A percentile compares a stretch with the other conserved stretches of the same genome.
These are phyloP conservation scores for Malania oleifera DNA, from an alignment of 164 flowering plant species.

Conservation along the genomic window DNA sequence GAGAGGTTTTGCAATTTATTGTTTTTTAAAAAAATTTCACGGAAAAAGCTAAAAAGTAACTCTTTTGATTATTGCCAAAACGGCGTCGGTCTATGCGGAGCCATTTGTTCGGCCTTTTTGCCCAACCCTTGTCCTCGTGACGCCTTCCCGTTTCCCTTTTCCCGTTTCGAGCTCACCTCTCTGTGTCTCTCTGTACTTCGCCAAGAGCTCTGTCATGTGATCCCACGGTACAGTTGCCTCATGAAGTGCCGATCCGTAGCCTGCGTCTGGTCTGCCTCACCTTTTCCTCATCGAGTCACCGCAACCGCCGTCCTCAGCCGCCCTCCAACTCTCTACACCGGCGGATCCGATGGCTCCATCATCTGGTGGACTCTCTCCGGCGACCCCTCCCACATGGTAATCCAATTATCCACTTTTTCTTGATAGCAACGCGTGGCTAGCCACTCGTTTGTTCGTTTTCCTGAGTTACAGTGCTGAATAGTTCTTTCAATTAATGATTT, in stretches of 20 bases:
- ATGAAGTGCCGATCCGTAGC: constrained; percentile 91
- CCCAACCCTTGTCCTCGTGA: no score
- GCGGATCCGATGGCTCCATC: constrained; percentile 97
- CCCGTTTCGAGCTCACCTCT: no score
- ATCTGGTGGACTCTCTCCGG: constrained; percentile 72
- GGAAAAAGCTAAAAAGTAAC: no score
- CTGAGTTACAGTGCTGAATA: no score
- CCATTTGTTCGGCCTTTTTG: no score
- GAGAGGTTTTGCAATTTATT: no score
- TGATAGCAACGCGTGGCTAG: not conserved
- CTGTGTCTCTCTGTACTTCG: no score
- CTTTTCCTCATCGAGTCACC: constrained; percentile 63
- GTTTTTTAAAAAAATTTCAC: no score
- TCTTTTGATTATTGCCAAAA: no score
- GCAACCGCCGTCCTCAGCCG: constrained; percentile 54
- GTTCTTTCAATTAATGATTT: no score
- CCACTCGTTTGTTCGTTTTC: not conserved
- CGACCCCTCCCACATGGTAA: constrained; percentile 32
- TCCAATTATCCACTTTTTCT: not conserved
- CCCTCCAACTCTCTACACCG: constrained; percentile 92
- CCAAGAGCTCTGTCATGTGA: not conserved
- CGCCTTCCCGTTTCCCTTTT: no score
- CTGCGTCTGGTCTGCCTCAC: constrained; percentile 79
- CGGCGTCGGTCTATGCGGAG: no score
- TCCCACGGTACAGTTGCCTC: not conserved